Percentiles rank a stretch among this genome's conserved stretches.
phyloP scores from a whole-genome alignment of 768 basidiomycete genomes.

The Filobasidium floriforme region DNA sequence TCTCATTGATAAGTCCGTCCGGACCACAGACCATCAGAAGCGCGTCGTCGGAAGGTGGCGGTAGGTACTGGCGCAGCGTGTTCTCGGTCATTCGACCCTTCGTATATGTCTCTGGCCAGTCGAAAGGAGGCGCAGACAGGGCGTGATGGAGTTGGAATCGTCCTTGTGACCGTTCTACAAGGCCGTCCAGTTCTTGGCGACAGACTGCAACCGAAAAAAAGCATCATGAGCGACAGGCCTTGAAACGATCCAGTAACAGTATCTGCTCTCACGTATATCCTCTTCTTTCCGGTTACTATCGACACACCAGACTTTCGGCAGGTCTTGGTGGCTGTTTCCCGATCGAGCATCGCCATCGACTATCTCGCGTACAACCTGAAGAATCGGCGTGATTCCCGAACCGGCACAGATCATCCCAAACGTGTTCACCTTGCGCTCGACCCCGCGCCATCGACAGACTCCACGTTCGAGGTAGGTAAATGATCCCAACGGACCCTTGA shows the following conservation, averaged over 20 bases:
- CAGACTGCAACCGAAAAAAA: constrained; percentile 38
- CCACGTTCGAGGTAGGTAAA: constrained; percentile 54
- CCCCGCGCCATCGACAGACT: constrained; percentile 45
- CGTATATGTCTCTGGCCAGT: constrained; percentile 46
- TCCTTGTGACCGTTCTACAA: constrained; percentile 29
- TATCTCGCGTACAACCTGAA: constrained; percentile 54
- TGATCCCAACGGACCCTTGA: constrained; percentile 58
- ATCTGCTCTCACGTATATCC: constrained; percentile 47
- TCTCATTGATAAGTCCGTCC: constrained; percentile 45
- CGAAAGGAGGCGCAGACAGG: constrained; percentile 45
- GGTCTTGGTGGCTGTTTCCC: constrained; percentile 44
- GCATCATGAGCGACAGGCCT: neutral
- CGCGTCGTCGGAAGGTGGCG: constrained; percentile 45
- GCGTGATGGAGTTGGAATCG: constrained; percentile 51
- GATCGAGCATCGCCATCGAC: constrained; percentile 30
- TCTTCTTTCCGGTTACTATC: constrained; percentile 50
- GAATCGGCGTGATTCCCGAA: constrained; percentile 57
- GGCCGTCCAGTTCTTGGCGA: constrained; percentile 50
- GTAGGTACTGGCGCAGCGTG: constrained; percentile 49
- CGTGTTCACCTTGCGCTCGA: constrained; percentile 44
- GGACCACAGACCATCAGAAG: constrained; percentile 55
- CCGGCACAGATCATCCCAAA: constrained; percentile 58
- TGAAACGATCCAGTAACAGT: neutral
- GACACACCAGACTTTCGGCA: constrained; percentile 51
- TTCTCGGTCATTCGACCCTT: constrained; percentile 48